Base-by-base conservation (phyloP, 768 basidiomycete genomes). In the Myochromella boudieri region DNA sequence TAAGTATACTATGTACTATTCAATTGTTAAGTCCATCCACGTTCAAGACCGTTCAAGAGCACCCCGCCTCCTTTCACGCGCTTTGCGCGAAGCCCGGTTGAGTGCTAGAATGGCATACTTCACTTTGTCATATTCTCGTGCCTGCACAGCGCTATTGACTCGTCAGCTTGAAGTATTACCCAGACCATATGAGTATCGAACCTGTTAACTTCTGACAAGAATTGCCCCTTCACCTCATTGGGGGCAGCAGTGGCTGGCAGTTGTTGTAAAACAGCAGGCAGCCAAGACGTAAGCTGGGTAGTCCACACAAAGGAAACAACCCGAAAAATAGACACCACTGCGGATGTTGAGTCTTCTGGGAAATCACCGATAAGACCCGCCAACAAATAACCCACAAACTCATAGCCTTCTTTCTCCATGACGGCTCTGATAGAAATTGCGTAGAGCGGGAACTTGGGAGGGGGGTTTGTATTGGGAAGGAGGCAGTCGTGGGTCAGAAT, bases 321-420 rank as follows among this genome's bases (percentile, higher is more conserved):
- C 12, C 90, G 80, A 64, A 95, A 80, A 51, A 97, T 84, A 2
- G 85, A 81, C 45, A 91, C 81, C 36, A 95, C 84, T 27, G 71
- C 62, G 7, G 87, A 75, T 5, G 82, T 73, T 3, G 84, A 78
- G 48, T 97, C 95, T 60, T 92, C 92, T 3, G 91, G 91, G 63
- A 95, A 98, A 51, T 88, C 85, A 17, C 87, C 84, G 3, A 91
- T 82, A 21, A 97, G 72, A 3, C 97, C 95, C 15, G 75, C 68
- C 42, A 98, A 70, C 22, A 93, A 63, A 52, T 80, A 80, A 11
- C 77, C 76, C 12, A 90, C 62, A 12, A 98, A 73, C 56, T 81
- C 78, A 44, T 78, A 77, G 3, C 93, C 92, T 62, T 90, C 83
- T 52, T 83, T 82, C 44, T 80, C 74, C 37, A 94, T 64, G 27